Percentiles rank a stretch among this genome's conserved stretches.
Evolutionary conservation across 371 early-diverging fungal species (phyloP).

Genomic region (Basidiobolus meristosporus): DNA sequence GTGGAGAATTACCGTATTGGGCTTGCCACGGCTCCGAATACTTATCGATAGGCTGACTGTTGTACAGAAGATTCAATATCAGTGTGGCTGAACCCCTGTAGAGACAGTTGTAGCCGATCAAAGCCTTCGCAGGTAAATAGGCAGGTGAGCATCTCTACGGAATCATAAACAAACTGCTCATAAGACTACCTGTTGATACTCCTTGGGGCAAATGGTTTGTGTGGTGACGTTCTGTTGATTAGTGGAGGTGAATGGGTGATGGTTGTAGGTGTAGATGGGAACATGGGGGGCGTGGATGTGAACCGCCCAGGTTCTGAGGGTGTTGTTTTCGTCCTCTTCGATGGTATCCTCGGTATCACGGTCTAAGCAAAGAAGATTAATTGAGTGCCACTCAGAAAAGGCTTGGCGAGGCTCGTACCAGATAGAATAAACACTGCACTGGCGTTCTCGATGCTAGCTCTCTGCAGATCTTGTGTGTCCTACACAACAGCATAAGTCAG

Average conservation of each 20-base stretch:
- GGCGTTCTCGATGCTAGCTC: conserved; percentile 16
- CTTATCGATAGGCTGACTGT: conserved; percentile 26
- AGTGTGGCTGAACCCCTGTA: conserved; percentile 46
- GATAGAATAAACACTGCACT: conserved; percentile 24
- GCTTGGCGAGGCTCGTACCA: conserved; percentile 10
- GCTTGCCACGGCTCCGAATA: conserved; percentile 55
- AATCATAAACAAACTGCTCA: too few relatives aligned
- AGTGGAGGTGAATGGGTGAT: conserved; percentile 39
- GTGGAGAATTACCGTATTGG: conserved; percentile 51
- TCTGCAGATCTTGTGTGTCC: conserved; percentile 4
- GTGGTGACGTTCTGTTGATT: conserved; percentile 39
- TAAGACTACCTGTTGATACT: conserved; percentile 37
- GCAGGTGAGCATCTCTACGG: too few relatives aligned
- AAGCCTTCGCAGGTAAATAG: not conserved
- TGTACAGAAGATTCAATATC: conserved; percentile 41
- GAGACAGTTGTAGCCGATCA: conserved; percentile 41
- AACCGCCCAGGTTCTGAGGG: conserved; percentile 11
- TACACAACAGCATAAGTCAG: too few relatives aligned
- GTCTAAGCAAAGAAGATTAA: not conserved
- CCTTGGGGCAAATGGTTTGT: conserved; percentile 45
- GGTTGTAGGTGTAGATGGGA: conserved; percentile 43
- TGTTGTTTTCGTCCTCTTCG: conserved; percentile 9
- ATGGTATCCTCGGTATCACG: not conserved
- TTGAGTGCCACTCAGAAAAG: not conserved
- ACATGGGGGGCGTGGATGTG: conserved; percentile 24